Evolutionary conservation across 2,329 filamentous ascomycete genomes (phyloP), one percentile per base, ranked within the genome.

Genomic region (Stagonosporopsis tanaceti): DNA sequence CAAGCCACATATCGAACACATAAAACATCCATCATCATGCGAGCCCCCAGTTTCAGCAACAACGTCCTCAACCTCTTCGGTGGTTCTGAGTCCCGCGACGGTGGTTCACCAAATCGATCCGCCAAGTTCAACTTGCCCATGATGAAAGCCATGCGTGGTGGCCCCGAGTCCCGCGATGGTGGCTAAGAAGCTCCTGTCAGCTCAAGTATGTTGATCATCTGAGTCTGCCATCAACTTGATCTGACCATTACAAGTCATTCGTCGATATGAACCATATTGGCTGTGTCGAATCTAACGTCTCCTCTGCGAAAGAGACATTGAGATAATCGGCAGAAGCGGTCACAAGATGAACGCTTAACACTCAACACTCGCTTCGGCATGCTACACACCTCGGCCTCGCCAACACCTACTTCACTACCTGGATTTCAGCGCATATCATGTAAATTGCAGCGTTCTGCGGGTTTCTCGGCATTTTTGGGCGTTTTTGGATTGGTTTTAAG

Each of bases 51-150:
- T 54, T 44, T 62, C 41, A 53, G 46, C 59, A 60, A 53, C 30
- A 52, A 47, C 58, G 60, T 57, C 61, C 37, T 53, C 42, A 65
- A 72, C 48, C 42, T 53, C 44, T 22, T 30, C 39, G 54, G 54
- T 27, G 54, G 48, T 24, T 51, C 53, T 35, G 54, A 57, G 40
- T 71, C 73, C 2, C 60, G 73, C 14, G 72, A 75, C 66, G 74
- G 74, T 1, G 72, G 73, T 25, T 67, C 71, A 34, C 72, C 70
- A 11, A 67, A 67, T 50, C 68, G 63, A 60, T 54, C 66, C 50
- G 53, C 60, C 27, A 48, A 50, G 58, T 55, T 57, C 55, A 61
- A 61, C 28, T 54, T 63, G 14, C 57, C 67, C 2, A 62, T 57
- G 42, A 61, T 66, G 60, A 60, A 61, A 17, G 46, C 50, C 20